These are phyloP conservation scores for Pyrus communis DNA, from an alignment of 306 rosid species.

Conservation along the genomic window DNA sequence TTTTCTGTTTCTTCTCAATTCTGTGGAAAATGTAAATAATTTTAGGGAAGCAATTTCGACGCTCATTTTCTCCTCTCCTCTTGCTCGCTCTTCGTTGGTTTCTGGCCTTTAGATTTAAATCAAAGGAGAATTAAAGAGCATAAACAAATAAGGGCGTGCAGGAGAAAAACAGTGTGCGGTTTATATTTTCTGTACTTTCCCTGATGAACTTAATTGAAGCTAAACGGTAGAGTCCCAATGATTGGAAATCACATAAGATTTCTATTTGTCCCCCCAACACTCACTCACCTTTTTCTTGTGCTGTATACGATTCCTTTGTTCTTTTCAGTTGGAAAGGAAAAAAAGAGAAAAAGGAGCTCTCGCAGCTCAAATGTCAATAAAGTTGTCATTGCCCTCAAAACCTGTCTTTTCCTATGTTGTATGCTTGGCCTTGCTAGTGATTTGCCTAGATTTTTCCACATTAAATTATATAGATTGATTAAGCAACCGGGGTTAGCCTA, in stretches of 20 bases:
- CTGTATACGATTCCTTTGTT: constrained; percentile 43
- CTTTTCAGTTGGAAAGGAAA: constrained; percentile 12
- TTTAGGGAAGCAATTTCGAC: too few species aligned
- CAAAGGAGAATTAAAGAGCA: too few species aligned
- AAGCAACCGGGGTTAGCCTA: neutral
- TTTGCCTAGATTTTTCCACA: neutral
- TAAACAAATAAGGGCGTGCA: too few species aligned
- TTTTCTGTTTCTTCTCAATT: neutral
- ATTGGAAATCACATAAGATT: constrained; percentile 14
- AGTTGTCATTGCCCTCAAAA: constrained; percentile 10
- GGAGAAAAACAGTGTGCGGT: too few species aligned
- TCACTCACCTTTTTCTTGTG: neutral
- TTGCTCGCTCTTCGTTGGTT: too few species aligned
- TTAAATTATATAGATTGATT: too few species aligned
- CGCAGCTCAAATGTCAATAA: constrained; percentile 35
- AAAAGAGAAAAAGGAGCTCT: neutral
- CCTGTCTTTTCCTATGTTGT: neutral
- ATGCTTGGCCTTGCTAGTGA: neutral
- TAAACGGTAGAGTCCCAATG: neutral
- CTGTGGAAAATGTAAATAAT: neutral
- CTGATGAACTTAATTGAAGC: neutral
- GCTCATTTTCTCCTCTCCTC: too few species aligned
- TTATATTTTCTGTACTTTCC: too few species aligned
- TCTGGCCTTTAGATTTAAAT: too few species aligned
- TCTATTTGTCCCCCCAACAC: constrained; percentile 12